Evolutionary conservation across 1,284 basidiomycete genomes (phyloP).

Genomic region (Cryptococcus wingfieldii): DNA sequence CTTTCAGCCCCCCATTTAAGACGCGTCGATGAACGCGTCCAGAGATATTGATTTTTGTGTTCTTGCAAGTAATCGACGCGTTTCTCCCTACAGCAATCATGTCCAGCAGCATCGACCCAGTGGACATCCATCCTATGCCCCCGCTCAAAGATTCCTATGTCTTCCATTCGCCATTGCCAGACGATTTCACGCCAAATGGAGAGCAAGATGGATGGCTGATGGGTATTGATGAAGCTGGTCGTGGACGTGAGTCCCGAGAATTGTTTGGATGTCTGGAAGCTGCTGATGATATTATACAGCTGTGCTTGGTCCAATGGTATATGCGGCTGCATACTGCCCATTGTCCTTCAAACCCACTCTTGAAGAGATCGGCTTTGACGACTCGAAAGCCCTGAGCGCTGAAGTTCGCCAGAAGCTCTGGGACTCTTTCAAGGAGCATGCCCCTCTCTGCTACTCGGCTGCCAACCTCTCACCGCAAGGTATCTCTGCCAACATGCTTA

Average conservation of each 20-base stretch:
- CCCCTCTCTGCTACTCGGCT: slow-evolving; percentile 52
- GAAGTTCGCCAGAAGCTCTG: slow-evolving; percentile 58
- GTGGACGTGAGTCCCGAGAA: slow-evolving; percentile 59
- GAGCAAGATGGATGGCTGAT: slow-evolving; percentile 64
- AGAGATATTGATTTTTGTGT: not conserved
- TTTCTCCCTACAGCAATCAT: not conserved
- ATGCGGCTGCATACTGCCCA: slow-evolving; percentile 91
- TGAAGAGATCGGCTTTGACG: slow-evolving; percentile 78
- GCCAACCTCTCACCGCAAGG: slow-evolving; percentile 62
- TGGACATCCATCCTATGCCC: slow-evolving; percentile 55
- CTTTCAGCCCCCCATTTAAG: not conserved
- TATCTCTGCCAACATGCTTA: slow-evolving; percentile 88
- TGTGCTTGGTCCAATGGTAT: slow-evolving; percentile 84
- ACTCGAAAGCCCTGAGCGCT: slow-evolving; percentile 85
- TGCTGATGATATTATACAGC: slow-evolving; percentile 38
- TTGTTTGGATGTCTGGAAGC: not conserved
- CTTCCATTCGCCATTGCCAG: slow-evolving; percentile 73
- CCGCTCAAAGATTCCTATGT: slow-evolving; percentile 71
- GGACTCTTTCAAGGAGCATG: slow-evolving; percentile 34
- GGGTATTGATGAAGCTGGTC: slow-evolving; percentile 94
- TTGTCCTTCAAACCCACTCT: slow-evolving; percentile 68
- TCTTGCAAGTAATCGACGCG: not conserved
- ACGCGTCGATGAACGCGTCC: not conserved
- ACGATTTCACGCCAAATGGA: slow-evolving; percentile 30
- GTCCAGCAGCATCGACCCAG: slow-evolving; percentile 34